Conservation (phyloP, 179 eudicot species). For the Beta corolliflora region DNA sequence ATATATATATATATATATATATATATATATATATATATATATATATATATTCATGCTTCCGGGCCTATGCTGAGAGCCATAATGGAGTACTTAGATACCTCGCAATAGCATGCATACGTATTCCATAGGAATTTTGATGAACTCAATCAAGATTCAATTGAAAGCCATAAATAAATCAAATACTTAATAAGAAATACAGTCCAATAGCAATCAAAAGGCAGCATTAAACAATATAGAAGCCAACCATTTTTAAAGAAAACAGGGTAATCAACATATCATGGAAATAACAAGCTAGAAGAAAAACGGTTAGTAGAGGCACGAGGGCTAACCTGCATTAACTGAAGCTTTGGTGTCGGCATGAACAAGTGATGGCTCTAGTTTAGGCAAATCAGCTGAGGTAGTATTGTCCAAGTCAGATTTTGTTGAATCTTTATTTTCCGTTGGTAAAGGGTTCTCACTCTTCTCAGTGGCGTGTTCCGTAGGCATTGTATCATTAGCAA, state of each 20-base stretch:
- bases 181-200: not conserved
- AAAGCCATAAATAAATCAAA: not conserved
- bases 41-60: not conserved
- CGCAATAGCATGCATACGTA: not conserved
- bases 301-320: not conserved
- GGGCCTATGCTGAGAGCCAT: not conserved
- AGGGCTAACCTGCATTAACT: slow-evolving; percentile 29
- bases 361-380: slow-evolving; percentile 2
- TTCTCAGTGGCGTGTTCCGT: not conserved
- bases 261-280: not conserved
- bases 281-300: not conserved
- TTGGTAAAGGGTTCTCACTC: not conserved
- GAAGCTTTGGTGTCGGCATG: slow-evolving; percentile 14
- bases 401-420: slow-evolving; percentile 7
- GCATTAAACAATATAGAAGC: not conserved
- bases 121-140: not conserved
- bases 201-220: slow-evolving; percentile 1
- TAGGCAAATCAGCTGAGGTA: slow-evolving; percentile 21
- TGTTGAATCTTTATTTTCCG: not conserved
- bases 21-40: too few species aligned
- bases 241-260: not conserved
- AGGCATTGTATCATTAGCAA: slow-evolving; percentile 15
- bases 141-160: not conserved
- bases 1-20: too few species aligned
- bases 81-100: not conserved